Evolutionary conservation across 176 grass and related monocot species (phyloP).

Genomic region (Typha latifolia): DNA sequence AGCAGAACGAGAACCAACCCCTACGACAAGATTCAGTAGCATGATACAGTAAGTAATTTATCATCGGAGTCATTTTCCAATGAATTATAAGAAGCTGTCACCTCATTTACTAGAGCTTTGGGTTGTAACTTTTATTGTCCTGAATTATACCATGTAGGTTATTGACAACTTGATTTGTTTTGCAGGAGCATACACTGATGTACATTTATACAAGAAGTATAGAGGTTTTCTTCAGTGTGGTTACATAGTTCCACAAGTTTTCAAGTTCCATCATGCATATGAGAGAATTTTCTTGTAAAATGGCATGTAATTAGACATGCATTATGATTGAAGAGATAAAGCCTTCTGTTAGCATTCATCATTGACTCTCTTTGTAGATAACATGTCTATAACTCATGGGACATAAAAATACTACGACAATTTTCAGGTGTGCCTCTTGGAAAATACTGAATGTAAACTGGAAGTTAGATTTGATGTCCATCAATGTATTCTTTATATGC

Average conservation of each 20-base stretch:
- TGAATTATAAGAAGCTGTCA: not conserved
- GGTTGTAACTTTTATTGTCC: too few relatives aligned
- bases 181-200: not conserved
- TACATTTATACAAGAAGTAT: not conserved
- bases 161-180: conserved; percentile 1
- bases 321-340: not conserved
- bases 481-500: too few relatives aligned
- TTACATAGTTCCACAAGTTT: not conserved
- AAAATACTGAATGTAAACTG: too few relatives aligned
- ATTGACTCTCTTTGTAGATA: not conserved
- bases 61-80: not conserved
- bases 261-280: not conserved
- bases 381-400: too few relatives aligned
- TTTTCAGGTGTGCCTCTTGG: too few relatives aligned
- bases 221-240: conserved; percentile 1
- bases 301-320: not conserved
- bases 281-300: conserved; percentile 1
- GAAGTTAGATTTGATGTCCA: too few relatives aligned
- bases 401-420: too few relatives aligned
- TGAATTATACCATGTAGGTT: not conserved
- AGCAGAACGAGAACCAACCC: conserved; percentile 41
- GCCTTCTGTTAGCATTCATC: not conserved
- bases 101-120: too few relatives aligned
- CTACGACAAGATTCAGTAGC: conserved; percentile 41
- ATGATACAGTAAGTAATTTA: not conserved